phyloP scores from a whole-genome alignment of 306 rosid genomes.

The Myrica gale region DNA sequence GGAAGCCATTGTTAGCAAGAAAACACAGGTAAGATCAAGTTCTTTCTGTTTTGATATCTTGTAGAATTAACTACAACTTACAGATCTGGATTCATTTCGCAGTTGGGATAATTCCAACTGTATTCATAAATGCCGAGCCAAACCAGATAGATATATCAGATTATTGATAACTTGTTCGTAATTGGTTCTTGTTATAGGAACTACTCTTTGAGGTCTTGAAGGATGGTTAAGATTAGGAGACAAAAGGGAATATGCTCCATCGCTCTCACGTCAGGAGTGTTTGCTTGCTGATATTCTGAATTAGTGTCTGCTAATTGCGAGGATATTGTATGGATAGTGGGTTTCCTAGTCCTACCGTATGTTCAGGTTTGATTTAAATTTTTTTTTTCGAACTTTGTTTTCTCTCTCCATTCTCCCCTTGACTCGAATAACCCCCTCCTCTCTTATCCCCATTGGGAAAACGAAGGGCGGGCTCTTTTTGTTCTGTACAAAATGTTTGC shows the following conservation, averaged over 20 bases:
- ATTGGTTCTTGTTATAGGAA: slow-evolving; percentile 2
- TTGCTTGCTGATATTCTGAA: background rate
- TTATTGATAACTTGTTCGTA: background rate
- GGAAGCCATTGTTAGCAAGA: slow-evolving; percentile 40
- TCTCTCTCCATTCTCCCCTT: background rate
- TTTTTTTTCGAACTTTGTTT: background rate
- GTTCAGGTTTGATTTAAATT: background rate
- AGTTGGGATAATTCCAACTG: background rate
- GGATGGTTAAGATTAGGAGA: background rate
- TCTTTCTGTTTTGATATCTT: background rate
- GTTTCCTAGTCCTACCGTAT: too few relatives aligned
- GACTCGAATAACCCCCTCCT: slow-evolving; percentile 9
- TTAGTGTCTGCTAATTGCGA: background rate
- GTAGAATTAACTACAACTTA: background rate
- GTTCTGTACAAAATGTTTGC: background rate
- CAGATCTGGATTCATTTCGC: background rate
- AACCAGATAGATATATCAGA: too few relatives aligned
- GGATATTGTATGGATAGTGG: too few relatives aligned
- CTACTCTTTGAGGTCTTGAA: slow-evolving; percentile 3
- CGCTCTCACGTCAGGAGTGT: background rate
- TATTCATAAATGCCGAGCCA: too few relatives aligned
- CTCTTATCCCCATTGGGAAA: slow-evolving; percentile 2
- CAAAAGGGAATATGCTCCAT: background rate
- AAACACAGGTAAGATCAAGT: slow-evolving; percentile 48
- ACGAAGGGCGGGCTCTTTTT: slow-evolving; percentile 1